Evolutionary conservation across 306 rosid species (phyloP), one percentile per base, ranked within the genome.

Genomic region (Crotalaria pallida): DNA sequence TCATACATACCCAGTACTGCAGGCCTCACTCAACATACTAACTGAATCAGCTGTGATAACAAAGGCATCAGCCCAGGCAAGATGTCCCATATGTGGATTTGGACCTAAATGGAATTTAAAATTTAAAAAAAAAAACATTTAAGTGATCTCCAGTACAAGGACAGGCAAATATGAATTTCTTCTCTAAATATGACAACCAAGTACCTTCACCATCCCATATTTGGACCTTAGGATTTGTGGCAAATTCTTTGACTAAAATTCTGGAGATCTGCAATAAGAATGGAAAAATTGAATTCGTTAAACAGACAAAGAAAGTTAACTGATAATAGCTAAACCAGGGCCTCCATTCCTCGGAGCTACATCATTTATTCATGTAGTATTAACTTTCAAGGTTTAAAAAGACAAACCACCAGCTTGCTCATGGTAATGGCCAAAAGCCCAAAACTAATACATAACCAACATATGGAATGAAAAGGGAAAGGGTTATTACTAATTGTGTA

Each of bases 1-100:
- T 68, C 41, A 45, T 31, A 81, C 93, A 77, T 88, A 94, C 97
- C 98, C 91, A 3, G 91, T 94, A 71, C 91, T 87, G 78, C 99
- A 87, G 73, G 95, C 96, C 86, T 91, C 97, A 79, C 97, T 91
- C 87, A 94, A 75, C 99, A 89, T 89, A 74, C 96, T 94, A 53
- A 91, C 92, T 36, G 97, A 91, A 82, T 91, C 97, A 58, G 96
- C 96, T 3, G 96, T 94, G 75, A 94, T 84, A 72, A 91, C 89
- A 77, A 94, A 91, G 67, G 96, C 97, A 82, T 87, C 90, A 38
- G 92, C 96, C 85, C 89, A 89, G 31, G 96, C 92, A 33, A 94
- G 78, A 87, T 91, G 91, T 71, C 89, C 97, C 79, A 83, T 58
- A 72, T 94, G 97, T 24, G 96, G 99, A 82, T 91, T 94, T 27